Evolutionary conservation across 805 yeast genomes (phyloP).

Genomic region (Sporopachydermia quercuum): DNA sequence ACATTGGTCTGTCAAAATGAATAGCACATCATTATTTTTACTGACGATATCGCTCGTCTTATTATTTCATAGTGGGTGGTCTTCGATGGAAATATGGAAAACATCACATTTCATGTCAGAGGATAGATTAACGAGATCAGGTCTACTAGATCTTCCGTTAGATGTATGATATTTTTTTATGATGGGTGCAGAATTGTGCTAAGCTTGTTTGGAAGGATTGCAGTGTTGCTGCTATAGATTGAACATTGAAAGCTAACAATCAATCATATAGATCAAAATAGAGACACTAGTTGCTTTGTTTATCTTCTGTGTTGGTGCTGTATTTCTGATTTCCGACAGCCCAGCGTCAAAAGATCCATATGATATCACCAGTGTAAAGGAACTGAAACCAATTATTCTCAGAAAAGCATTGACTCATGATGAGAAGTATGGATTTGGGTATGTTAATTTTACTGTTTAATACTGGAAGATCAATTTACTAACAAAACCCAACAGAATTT

Average conservation of each 20-base stretch:
- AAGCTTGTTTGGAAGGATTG: no score
- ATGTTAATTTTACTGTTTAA: background rate
- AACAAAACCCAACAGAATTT: no score
- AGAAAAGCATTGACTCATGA: background rate
- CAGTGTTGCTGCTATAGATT: no score
- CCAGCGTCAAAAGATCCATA: background rate
- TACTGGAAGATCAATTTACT: background rate
- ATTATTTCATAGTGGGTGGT: background rate
- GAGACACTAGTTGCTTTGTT: slow-evolving; percentile 1
- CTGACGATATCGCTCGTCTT: background rate
- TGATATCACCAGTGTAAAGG: background rate
- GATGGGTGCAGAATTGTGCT: no score
- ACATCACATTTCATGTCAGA: background rate
- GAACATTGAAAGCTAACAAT: no score
- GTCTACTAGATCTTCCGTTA: background rate
- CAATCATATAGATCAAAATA: background rate
- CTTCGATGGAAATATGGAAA: background rate
- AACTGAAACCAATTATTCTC: background rate
- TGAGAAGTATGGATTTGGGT: background rate
- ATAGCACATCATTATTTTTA: background rate
- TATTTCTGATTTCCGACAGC: background rate
- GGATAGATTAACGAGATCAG: background rate
- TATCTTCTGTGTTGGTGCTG: background rate
- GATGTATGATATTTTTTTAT: no score
- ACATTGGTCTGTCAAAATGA: no score